Evolutionary conservation across 495 filamentous ascomycete genomes (phyloP).

Genomic region (Aspergillus panamensis): DNA sequence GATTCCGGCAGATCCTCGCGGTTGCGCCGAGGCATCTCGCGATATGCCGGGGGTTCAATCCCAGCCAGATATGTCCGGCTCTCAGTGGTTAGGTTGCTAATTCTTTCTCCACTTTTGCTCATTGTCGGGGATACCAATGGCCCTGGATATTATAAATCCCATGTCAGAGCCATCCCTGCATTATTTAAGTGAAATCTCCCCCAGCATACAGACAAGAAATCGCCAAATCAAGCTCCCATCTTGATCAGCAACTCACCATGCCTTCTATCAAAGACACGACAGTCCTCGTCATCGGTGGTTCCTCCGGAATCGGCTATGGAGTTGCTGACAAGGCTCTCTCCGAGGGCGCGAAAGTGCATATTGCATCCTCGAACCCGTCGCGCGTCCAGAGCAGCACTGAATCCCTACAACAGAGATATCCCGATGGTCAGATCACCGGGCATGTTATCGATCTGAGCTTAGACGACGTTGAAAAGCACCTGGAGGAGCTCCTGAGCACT

Average conservation of each 20-base stretch:
- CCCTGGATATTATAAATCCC: too few species aligned
- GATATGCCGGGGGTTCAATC: neutral
- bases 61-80: neutral
- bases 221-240: neutral
- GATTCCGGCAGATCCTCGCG: neutral
- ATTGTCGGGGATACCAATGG: neutral
- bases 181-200: too few species aligned
- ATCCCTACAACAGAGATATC: constrained; percentile 34
- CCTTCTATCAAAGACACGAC: neutral
- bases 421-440: constrained; percentile 35
- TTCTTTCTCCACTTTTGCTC: neutral
- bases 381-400: constrained; percentile 43
- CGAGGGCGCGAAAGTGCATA: constrained; percentile 48
- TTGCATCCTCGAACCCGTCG: constrained; percentile 50
- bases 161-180: neutral
- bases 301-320: constrained; percentile 52
- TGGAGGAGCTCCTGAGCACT: constrained; percentile 46
- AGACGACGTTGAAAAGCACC: constrained; percentile 37
- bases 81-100: neutral
- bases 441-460: constrained; percentile 49
- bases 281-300: constrained; percentile 54
- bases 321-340: constrained; percentile 53
- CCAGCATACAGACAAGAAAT: neutral
- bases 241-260: neutral
- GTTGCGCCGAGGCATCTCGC: neutral